Percentiles rank a stretch among this genome's conserved stretches.
phyloP scores from a whole-genome alignment of 768 basidiomycete species.

The Mycena capillaripes region DNA sequence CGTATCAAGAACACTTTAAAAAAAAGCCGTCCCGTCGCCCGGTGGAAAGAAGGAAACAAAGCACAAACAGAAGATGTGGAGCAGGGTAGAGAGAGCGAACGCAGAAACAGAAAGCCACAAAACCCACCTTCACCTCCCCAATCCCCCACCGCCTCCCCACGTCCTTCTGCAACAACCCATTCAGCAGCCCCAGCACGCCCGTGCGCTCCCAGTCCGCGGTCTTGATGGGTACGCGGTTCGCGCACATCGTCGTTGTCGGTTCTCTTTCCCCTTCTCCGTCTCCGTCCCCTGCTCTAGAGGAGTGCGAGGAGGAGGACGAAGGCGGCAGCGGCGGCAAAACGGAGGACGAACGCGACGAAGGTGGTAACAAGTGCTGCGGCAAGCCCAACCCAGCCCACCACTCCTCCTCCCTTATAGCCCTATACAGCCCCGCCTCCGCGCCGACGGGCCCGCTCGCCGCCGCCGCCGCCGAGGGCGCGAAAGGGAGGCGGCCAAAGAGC shows the following conservation, averaged over 20 bases:
- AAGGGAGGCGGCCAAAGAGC: slow-evolving; percentile 90
- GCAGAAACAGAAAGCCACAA: neutral
- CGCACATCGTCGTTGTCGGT: neutral
- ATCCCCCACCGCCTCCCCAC: slow-evolving; percentile 10
- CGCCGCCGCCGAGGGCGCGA: slow-evolving; percentile 49
- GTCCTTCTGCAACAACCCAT: slow-evolving; percentile 19
- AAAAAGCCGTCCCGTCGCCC: too few relatives aligned
- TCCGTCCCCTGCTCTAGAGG: neutral
- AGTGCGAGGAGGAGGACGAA: too few relatives aligned
- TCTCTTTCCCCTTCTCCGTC: neutral
- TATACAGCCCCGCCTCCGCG: slow-evolving; percentile 21
- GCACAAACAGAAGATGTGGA: too few relatives aligned
- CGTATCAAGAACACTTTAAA: too few relatives aligned
- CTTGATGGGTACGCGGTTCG: slow-evolving; percentile 1
- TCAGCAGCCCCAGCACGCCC: slow-evolving; percentile 24
- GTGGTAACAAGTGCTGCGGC: too few relatives aligned
- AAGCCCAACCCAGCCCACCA: too few relatives aligned
- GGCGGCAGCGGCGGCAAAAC: too few relatives aligned
- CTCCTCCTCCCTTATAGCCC: slow-evolving; percentile 23
- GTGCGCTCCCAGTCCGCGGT: slow-evolving; percentile 1
- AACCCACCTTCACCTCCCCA: slow-evolving; percentile 25
- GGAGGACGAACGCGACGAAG: too few relatives aligned
- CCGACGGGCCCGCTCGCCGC: slow-evolving; percentile 3
- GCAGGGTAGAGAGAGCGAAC: too few relatives aligned
- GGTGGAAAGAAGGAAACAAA: too few relatives aligned